Base-by-base conservation (phyloP, 2,329 filamentous ascomycete species). In the Cladosporium sp. region DNA sequence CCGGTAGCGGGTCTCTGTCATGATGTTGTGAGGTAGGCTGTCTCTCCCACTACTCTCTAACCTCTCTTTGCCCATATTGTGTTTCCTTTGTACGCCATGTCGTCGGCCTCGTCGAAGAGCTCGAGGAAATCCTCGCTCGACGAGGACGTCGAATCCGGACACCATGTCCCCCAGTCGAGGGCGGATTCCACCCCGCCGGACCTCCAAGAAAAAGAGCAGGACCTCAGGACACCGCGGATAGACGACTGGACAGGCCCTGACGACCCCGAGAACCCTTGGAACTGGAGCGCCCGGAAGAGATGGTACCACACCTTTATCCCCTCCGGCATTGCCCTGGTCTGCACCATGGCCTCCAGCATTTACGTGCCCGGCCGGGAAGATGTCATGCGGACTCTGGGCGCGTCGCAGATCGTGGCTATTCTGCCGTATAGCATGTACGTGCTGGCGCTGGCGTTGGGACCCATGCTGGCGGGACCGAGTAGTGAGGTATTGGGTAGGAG, bases 351-450 rank as follows among this genome's bases (percentile, higher is more conserved):
- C 6, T 48, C 49, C 1, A 45, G 56, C 3, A 61, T 59, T 40
- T 59, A 60, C 46, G 61, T 58, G 14, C 55, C 50, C 9, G 51
- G 49, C 22, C 44, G 51, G 40, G 22, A 42, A 18, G 67, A 77
- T 3, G 62, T 85, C 5, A 76, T 76, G 67, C 38, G 61, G 0
- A 71, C 79, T 6, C 84, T 86, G 61, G 58, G 71, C 46, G 72
- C 83, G 9, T 74, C 72, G n/a, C 72, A 72, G 50, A 82, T 79
- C 2, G 72, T 76, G 11, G 78, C 83, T 0, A 68, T 85, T 11
- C 66, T 85, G 1, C 78, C 78, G 0, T 65, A 85, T 0, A 77
- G 82, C 0, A 64, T 83, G 9, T 86, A 82, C 63, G 76, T 82
- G 3, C 66, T 84, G 9, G 82, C 81, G 0, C 72, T 86, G 0